phyloP scores from a whole-genome alignment of 2,329 filamentous ascomycete genomes.

The Trichoderma simmonsii region DNA sequence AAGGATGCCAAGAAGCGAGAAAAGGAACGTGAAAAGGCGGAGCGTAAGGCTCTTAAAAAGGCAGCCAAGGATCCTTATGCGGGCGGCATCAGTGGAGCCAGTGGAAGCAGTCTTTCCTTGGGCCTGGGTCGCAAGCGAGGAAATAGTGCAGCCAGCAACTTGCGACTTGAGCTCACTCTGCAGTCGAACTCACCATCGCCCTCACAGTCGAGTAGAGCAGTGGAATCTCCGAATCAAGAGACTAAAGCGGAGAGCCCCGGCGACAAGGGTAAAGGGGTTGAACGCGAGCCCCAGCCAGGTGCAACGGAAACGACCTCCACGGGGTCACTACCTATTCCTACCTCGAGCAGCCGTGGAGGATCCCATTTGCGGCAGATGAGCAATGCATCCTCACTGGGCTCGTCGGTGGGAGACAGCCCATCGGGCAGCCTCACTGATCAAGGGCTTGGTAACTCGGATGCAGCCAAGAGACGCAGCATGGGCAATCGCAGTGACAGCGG shows the following conservation, averaged over 20 bases:
- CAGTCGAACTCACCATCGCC: conserved; percentile 43
- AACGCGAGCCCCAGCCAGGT: conserved; percentile 43
- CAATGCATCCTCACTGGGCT: conserved; percentile 79
- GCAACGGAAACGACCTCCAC: conserved; percentile 32
- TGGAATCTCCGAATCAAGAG: conserved; percentile 27
- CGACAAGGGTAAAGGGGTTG: conserved; percentile 68
- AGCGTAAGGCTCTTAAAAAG: conserved; percentile 74
- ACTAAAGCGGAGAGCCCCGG: conserved; percentile 32
- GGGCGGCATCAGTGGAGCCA: conserved; percentile 42
- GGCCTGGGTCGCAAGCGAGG: conserved; percentile 57
- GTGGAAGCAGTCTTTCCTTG: conserved; percentile 63
- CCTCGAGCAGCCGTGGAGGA: conserved; percentile 55
- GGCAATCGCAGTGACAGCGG: conserved; percentile 46
- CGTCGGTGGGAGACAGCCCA: conserved; percentile 68
- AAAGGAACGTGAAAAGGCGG: conserved; percentile 80
- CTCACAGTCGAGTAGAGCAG: conserved; percentile 29
- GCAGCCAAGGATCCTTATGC: conserved; percentile 38
- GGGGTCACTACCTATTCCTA: conserved; percentile 44
- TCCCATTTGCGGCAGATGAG: conserved; percentile 80
- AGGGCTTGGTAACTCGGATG: conserved; percentile 34
- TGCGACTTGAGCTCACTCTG: conserved; percentile 54
- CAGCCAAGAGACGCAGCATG: conserved; percentile 50
- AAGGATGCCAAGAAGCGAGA: conserved; percentile 84
- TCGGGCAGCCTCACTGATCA: conserved; percentile 48
- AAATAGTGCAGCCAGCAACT: conserved; percentile 58